Evolutionary conservation across 768 basidiomycete genomes (phyloP).

Genomic region (Coprinopsis cinerea): DNA sequence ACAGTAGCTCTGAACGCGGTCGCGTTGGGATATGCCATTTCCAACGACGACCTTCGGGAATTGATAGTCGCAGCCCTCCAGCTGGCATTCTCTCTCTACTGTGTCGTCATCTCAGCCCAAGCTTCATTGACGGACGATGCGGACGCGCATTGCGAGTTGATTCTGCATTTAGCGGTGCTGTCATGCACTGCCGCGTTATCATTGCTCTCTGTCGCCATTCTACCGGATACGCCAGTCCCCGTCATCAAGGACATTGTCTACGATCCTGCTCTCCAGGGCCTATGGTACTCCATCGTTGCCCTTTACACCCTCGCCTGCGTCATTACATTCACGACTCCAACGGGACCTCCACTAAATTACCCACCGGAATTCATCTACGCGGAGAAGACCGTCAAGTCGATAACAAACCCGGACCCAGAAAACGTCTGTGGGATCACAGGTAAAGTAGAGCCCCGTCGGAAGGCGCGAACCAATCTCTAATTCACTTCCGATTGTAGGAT

Average conservation of each 20-base stretch:
- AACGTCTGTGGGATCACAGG: constrained; percentile 69
- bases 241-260: constrained; percentile 18
- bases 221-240: constrained; percentile 43
- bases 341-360: constrained; percentile 72
- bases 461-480: not conserved
- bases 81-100: constrained; percentile 52
- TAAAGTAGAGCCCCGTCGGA: constrained; percentile 13
- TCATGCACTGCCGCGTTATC: constrained; percentile 42
- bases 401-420: constrained; percentile 57
- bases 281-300: constrained; percentile 50
- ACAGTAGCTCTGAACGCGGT: constrained; percentile 47
- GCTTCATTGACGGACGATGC: constrained; percentile 44
- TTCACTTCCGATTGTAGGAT: constrained; percentile 26
- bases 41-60: constrained; percentile 23
- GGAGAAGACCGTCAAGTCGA: constrained; percentile 53
- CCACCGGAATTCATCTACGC: constrained; percentile 72
- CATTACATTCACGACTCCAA: constrained; percentile 48
- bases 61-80: constrained; percentile 40
- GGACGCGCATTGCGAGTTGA: constrained; percentile 39
- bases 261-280: constrained; percentile 17
- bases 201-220: constrained; percentile 44
- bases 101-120: constrained; percentile 42
- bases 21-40: constrained; percentile 49
- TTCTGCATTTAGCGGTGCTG: constrained; percentile 58
- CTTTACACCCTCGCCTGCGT: constrained; percentile 42